Conservation (phyloP, 2,329 filamentous ascomycete species). For the Penicillium sp. region DNA sequence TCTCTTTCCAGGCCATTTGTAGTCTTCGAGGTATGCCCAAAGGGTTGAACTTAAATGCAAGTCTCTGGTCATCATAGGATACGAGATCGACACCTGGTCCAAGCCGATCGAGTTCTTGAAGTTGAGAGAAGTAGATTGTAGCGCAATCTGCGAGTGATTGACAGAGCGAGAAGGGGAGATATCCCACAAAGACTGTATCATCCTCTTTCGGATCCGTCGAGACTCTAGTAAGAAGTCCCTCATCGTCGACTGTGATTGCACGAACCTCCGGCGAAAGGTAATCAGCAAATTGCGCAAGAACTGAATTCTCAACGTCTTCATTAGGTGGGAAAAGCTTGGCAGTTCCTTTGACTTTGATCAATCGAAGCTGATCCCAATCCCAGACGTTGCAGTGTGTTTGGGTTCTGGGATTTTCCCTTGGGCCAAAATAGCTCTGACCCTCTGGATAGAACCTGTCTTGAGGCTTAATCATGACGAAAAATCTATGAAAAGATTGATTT, state of each 20-base stretch:
- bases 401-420: constrained; percentile 12
- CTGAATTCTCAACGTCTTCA: constrained; percentile 13
- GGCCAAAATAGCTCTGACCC: constrained; percentile 17
- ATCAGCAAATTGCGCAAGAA: constrained; percentile 20
- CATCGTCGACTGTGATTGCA: constrained; percentile 17
- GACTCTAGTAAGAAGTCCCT: constrained; percentile 18
- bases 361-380: constrained; percentile 22
- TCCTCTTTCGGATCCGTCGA: constrained; percentile 21
- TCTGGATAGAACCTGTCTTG: constrained; percentile 14
- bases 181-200: constrained; percentile 14
- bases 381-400: constrained; percentile 22
- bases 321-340: constrained; percentile 21
- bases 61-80: constrained; percentile 15
- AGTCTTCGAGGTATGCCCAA: constrained; percentile 11
- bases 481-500: too few species aligned
- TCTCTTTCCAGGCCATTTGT: constrained; percentile 25
- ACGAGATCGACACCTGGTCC: constrained; percentile 15
- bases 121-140: constrained; percentile 15
- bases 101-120: constrained; percentile 18
- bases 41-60: constrained; percentile 21
- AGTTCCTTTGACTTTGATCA: constrained; percentile 24
- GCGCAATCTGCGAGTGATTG: constrained; percentile 10
- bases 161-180: constrained; percentile 15
- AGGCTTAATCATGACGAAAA: not conserved
- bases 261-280: constrained; percentile 17